Conservation (phyloP, 2,329 filamentous ascomycete genomes). For the Parastagonospora nodorum region DNA sequence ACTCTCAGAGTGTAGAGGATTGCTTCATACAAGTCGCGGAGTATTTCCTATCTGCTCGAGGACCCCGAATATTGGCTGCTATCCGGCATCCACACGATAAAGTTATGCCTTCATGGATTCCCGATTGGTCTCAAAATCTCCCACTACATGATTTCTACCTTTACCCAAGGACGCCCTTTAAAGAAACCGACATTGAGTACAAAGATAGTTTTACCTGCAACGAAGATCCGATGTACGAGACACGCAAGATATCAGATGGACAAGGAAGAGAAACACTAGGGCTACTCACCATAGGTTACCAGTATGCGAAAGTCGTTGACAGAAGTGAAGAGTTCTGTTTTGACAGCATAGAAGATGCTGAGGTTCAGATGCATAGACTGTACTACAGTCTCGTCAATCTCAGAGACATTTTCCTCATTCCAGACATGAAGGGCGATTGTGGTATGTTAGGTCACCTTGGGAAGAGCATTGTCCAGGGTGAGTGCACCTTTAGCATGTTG, state of each 20-base stretch:
- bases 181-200: too few relatives aligned
- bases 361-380: constrained; percentile 2
- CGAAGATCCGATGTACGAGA: background rate
- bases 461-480: too few relatives aligned
- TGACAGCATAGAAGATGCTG: background rate
- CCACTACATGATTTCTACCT: background rate
- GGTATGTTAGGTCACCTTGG: too few relatives aligned
- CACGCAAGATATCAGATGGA: background rate
- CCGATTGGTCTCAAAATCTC: constrained; percentile 11
- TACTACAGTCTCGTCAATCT: background rate
- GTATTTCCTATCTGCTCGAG: constrained; percentile 6
- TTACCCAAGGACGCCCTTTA: too few relatives aligned
- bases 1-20: background rate
- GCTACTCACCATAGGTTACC: constrained; percentile 5
- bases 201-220: too few relatives aligned
- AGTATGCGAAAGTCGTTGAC: constrained; percentile 3
- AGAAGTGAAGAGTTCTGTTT: constrained; percentile 2
- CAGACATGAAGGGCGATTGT: too few relatives aligned
- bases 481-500: too few relatives aligned
- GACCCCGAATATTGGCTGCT: constrained; percentile 1
- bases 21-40: constrained; percentile 1
- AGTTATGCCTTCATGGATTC: constrained; percentile 12
- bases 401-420: too few relatives aligned
- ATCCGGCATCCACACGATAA: constrained; percentile 8
- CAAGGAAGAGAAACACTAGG: background rate